Percentiles rank a stretch among this genome's conserved stretches.
Conservation (phyloP, 306 rosid species). For the Biancaea sappan region DNA sequence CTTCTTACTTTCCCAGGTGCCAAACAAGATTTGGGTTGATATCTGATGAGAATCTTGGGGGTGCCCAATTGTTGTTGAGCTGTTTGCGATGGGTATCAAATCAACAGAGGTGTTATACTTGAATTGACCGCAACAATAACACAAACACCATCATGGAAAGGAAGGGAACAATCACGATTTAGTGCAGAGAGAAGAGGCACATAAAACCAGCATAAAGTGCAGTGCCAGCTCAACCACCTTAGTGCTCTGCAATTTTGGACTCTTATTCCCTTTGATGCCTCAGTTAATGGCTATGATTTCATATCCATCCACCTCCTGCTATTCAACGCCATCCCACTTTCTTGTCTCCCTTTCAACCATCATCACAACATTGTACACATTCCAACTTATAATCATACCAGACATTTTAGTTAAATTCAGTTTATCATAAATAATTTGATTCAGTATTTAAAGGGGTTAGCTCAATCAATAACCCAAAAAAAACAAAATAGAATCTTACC, state of each 20-base stretch:
- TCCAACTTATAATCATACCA: neutral
- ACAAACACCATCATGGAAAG: slow-evolving; percentile 35
- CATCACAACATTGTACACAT: slow-evolving; percentile 19
- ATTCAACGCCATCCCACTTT: neutral
- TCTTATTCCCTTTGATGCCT: slow-evolving; percentile 36
- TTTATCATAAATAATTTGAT: neutral
- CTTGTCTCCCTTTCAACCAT: slow-evolving; percentile 36
- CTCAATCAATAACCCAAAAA: neutral
- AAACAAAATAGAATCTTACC: too few species aligned
- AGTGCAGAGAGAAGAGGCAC: slow-evolving; percentile 40
- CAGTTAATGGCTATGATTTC: slow-evolving; percentile 32
- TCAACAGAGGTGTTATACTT: slow-evolving; percentile 13
- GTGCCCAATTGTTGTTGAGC: neutral
- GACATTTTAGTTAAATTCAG: neutral
- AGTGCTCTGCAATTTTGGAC: slow-evolving; percentile 35
- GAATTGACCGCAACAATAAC: slow-evolving; percentile 11
- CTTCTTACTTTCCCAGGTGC: slow-evolving; percentile 15
- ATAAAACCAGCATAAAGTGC: slow-evolving; percentile 42
- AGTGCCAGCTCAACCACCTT: slow-evolving; percentile 21
- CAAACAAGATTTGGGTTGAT: slow-evolving; percentile 16
- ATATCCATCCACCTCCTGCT: neutral
- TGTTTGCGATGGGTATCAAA: slow-evolving; percentile 1
- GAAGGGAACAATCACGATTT: slow-evolving; percentile 26
- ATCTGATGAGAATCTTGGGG: slow-evolving; percentile 33
- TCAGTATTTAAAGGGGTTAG: neutral